Percentiles rank a stretch among this genome's conserved stretches.
Conservation (phyloP, 2,329 filamentous ascomycete genomes). For the Pseudogymnoascus sp. region DNA sequence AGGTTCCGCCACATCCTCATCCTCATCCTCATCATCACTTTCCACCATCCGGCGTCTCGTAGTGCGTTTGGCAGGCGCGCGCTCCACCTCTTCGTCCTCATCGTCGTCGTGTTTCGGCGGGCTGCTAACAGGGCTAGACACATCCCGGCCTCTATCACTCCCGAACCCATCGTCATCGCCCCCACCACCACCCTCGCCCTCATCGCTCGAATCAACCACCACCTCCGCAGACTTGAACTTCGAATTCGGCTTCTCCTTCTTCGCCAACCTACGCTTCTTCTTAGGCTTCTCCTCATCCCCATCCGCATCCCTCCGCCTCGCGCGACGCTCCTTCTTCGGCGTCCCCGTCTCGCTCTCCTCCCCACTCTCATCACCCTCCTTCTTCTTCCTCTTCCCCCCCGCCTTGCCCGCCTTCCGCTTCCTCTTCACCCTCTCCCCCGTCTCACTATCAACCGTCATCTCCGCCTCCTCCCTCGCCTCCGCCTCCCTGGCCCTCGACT, state of each 20-base stretch:
- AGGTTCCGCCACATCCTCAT: not conserved
- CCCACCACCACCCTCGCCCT: not conserved
- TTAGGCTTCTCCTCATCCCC: conserved; percentile 30
- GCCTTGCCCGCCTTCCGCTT: conserved; percentile 52
- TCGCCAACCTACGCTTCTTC: conserved; percentile 28
- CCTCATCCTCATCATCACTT: conserved; percentile 18
- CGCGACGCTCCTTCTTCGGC: conserved; percentile 18
- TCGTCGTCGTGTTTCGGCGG: not conserved
- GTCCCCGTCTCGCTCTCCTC: conserved; percentile 24
- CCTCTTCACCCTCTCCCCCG: conserved; percentile 70
- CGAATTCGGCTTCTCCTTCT: conserved; percentile 20
- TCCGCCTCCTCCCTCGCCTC: conserved; percentile 62
- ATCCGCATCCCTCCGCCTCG: conserved; percentile 18
- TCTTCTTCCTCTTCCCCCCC: conserved; percentile 34
- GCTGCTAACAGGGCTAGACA: not conserved
- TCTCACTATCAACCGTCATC: conserved; percentile 72
- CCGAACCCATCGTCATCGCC: conserved; percentile 5
- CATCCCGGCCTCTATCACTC: not conserved
- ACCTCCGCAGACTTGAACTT: conserved; percentile 8
- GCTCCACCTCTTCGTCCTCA: not conserved
- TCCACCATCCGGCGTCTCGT: conserved; percentile 33
- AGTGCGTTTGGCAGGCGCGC: not conserved
- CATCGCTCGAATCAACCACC: conserved; percentile 4
- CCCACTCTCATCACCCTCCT: conserved; percentile 29
- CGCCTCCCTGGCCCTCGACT: conserved; percentile 64